Evolutionary conservation across 257 asterid species (phyloP), one percentile per base, ranked within the genome.

Genomic region (Osmanthus fragrans): DNA sequence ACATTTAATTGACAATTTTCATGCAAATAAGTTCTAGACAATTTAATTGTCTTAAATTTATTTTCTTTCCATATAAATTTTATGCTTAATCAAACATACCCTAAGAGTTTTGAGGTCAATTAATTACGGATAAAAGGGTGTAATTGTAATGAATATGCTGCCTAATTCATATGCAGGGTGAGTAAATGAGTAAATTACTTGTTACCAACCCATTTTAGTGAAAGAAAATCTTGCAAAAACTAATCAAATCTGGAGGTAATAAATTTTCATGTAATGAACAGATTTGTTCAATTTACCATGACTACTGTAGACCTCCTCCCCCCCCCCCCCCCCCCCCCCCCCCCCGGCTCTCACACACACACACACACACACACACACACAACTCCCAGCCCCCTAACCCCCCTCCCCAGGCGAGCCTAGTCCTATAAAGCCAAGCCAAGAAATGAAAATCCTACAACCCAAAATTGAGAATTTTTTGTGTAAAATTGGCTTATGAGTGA

Each of bases 341-440:
- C 30, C 21, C 29, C 2, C n/a, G n/a, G n/a, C n/a, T n/a, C n/a
- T n/a, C n/a, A n/a, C n/a, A n/a, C n/a, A n/a, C n/a, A n/a, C n/a
- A n/a, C n/a, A n/a, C n/a, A n/a, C n/a, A n/a, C n/a, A n/a, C n/a
- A n/a, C n/a, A n/a, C n/a, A n/a, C n/a, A n/a, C n/a, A n/a, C n/a
- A n/a, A n/a, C 5, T 5, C 63, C 32, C 12, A 54, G 33, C 32
- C 6, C 58, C 27, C 47, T 47, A 33, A 33, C 45, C 71, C 30
- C 21, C 29, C 2, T 1, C 2, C 74, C 75, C 63, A 1, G 56
- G 56, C 39, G 4, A 71, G 33, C 34, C 40, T 32, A 29, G 65
- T 21, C 77, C 8, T 63, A 11, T 25, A 23, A 60, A 72, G 81
- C 81, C 77, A 78, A 64, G 81, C 76, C 80, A 74, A 64, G 77